Base-by-base conservation (phyloP, 441 rosid genomes). In the Syzygium malaccense region DNA sequence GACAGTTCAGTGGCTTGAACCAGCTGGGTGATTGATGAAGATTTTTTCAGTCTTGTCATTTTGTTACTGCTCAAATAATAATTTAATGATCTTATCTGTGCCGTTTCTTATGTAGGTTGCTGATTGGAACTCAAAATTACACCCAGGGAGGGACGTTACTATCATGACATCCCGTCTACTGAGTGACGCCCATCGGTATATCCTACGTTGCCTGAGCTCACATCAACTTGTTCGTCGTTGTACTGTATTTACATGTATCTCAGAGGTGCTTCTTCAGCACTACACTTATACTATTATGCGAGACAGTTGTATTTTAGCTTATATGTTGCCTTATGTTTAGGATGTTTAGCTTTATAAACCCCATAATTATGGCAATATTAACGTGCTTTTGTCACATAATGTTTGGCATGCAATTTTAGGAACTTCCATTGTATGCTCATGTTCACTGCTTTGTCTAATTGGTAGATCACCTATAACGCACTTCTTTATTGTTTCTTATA, bases 161-260 rank as follows among this genome's bases (percentile, higher is more conserved):
- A 93, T 96, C 92, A 93, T 96, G 92, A 96, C 97, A 79, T 98
- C 98, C 88, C 95, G 96, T 87, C 92, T 98, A 84, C 92, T 98
- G 78, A 98, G 96, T 68, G 98, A 98, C 92, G 96, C 98, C 86
- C 99, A 98, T 95, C 95, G 99, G 55, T 96, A 95, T 93, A 95
- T 95, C 89, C 89, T 98, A 86, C 97, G 98, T 55, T 96, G 98
- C 92, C 91, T 96, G 88, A 94, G 94, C 92, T 91, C 94, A 19
- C 97, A 95, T 90, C 91, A 90, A 87, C 91, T 91, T 88, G 93
- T 96, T 92, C 91, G 88, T 20, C 89, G 58, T 71, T 95, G 97
- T 94, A 89, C 93, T 55, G 90, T 98, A 71, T 93, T 94, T 92
- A 96, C 99, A 41, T 95, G 98, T 86, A 94, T 98, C 88, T 94